Base-by-base conservation (phyloP, 768 basidiomycete genomes). In the Austroboletus eburneus region DNA sequence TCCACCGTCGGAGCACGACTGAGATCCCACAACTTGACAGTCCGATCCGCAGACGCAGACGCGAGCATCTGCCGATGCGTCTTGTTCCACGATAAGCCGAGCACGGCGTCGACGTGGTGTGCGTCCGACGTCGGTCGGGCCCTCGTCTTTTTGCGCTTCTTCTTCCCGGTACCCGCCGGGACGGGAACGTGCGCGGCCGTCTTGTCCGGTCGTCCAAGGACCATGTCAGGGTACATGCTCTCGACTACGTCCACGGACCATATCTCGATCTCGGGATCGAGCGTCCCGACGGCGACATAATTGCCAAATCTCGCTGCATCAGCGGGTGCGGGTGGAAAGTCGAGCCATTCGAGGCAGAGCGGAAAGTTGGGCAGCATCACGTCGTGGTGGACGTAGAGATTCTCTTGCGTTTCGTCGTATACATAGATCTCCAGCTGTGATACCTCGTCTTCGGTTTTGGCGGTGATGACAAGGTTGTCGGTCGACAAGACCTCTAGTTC, bases 301-400 rank as follows among this genome's bases (percentile, higher is more conserved):
- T 86, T 95, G 6, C 92, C 92, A 42, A 81, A 77, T 55, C 61
- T 62, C 14, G 61, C 55, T 48, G 64, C 52, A 36, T 65, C 63
- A 14, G 65, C 57, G 46, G 76, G 69, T 47, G 83, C 68, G 20
- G 91, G 89, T n/a, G 85, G 79, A 67, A 92, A 97, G 65, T 98
- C 91, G 49, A 97, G 84, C 96, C 96, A 99, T 75, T 99, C 96
- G 48, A 99, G 87, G 58, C 95, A 98, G 48, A 99, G 85, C 9
- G 96, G 96, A 68, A 97, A 93, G 54, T 91, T 91, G 53, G 95
- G 93, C 24, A 99, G 79, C 84, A 99, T 91, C 64, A 97, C 77
- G 66, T 99, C 96, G 68, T 99, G 96, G 65, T 98, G 96, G 32
- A 87, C 88, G 63, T 93, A 98, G 35, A 98, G 79, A 63, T 91